Percentiles rank a stretch among this genome's conserved stretches.
Evolutionary conservation across 140 eudicot genomes (phyloP).

Genomic region (Stevia rebaudiana): DNA sequence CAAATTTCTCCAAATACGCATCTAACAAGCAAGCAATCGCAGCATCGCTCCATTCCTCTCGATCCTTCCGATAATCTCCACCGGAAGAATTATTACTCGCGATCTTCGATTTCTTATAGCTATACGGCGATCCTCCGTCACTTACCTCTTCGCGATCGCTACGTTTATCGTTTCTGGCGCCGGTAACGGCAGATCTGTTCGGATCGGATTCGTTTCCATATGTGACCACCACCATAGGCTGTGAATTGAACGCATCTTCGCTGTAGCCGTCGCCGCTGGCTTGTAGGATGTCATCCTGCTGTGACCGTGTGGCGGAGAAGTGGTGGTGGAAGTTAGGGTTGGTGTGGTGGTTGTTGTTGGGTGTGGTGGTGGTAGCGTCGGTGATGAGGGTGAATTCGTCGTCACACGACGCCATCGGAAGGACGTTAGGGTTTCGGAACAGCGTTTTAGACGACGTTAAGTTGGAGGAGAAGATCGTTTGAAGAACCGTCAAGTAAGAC

Average conservation of each 20-base stretch:
- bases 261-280: slow-evolving; percentile 39
- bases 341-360: slow-evolving; percentile 34
- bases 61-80: slow-evolving; percentile 73
- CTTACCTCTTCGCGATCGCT: slow-evolving; percentile 58
- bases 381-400: slow-evolving; percentile 83
- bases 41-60: slow-evolving; percentile 89
- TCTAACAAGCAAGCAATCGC: slow-evolving; percentile 78
- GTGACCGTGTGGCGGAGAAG: slow-evolving; percentile 21
- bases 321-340: slow-evolving; percentile 35
- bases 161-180: slow-evolving; percentile 22
- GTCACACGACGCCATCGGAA: slow-evolving; percentile 82
- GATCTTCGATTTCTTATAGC: slow-evolving; percentile 40
- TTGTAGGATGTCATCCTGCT: slow-evolving; percentile 13
- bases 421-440: slow-evolving; percentile 55
- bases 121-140: slow-evolving; percentile 56
- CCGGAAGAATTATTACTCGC: slow-evolving; percentile 9
- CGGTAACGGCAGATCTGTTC: slow-evolving; percentile 36
- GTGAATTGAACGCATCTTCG: slow-evolving; percentile 40
- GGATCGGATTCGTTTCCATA: slow-evolving; percentile 57
- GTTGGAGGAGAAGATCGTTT: slow-evolving; percentile 14
- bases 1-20: slow-evolving; percentile 68
- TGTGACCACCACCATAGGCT: slow-evolving; percentile 25
- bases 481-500: slow-evolving; percentile 29
- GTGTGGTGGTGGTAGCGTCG: slow-evolving; percentile 45
- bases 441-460: slow-evolving; percentile 50